These are phyloP conservation scores for Leptomonas seymouri DNA, from an alignment of 208 protist genomes.

Conservation along the genomic window DNA sequence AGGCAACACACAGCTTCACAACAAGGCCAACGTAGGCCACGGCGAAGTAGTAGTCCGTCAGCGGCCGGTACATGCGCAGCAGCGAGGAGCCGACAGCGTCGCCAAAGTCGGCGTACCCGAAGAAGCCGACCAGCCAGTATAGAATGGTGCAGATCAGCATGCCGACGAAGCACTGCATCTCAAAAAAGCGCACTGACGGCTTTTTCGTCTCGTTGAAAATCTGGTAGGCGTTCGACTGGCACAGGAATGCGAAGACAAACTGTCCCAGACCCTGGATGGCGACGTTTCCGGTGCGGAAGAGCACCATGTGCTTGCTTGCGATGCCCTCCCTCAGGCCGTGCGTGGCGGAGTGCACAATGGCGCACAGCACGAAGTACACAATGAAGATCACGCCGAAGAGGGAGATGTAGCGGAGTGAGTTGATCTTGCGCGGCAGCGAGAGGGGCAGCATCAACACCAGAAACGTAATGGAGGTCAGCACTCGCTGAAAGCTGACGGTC, in stretches of 20 bases:
- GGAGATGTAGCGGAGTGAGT: constrained; percentile 80
- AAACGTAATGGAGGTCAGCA: constrained; percentile 55
- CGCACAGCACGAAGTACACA: constrained; percentile 68
- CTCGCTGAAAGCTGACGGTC: constrained; percentile 29
- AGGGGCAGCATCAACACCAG: constrained; percentile 75
- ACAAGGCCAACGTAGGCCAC: constrained; percentile 73
- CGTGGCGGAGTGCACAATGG: constrained; percentile 52
- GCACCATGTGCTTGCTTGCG: constrained; percentile 26
- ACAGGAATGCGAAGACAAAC: constrained; percentile 74
- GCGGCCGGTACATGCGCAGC: constrained; percentile 63
- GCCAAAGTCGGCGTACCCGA: constrained; percentile 76
- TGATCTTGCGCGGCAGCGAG: constrained; percentile 70
- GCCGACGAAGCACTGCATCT: constrained; percentile 44
- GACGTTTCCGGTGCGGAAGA: constrained; percentile 36
- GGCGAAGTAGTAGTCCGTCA: constrained; percentile 56
- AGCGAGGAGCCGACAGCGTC: constrained; percentile 43
- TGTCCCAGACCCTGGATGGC: constrained; percentile 51
- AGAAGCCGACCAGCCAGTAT: constrained; percentile 77
- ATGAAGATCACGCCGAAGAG: constrained; percentile 68
- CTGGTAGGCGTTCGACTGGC: constrained; percentile 70
- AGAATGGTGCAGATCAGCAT: constrained; percentile 74
- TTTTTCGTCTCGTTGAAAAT: constrained; percentile 58
- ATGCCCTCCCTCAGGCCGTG: constrained; percentile 35
- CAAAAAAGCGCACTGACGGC: constrained; percentile 45
- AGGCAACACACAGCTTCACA: constrained; percentile 74